Evolutionary conservation across 495 filamentous ascomycete genomes (phyloP), one percentile per base, ranked within the genome.

Genomic region (Daldinia childiae): DNA sequence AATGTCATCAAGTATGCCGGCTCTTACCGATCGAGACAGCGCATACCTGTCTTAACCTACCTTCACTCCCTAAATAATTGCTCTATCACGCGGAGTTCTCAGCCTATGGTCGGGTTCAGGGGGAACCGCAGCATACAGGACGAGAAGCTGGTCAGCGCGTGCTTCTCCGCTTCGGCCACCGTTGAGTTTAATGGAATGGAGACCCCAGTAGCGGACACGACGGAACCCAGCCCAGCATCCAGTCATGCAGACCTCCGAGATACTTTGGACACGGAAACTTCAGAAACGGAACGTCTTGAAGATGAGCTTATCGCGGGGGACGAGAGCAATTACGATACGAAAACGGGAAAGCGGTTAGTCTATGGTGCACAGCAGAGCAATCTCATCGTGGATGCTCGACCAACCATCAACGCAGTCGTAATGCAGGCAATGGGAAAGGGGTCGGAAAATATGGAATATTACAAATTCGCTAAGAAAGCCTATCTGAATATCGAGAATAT

Each of bases 401-500:
- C 95, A 6, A 95, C 92, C 0, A 91, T 99, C 66, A 99, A 99
- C 81, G 97, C 96, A 1, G 88, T 92, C 63, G 95, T 94, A 12
- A 99, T 97, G 92, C 94, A 98, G 80, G 92, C 93, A 8, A 90
- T 95, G 70, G 95, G 95, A 1, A 88, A 93, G 72, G 95, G 95
- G 4, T 97, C 93, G 0, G 95, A 99, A 77, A 98, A 98, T 71
- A 97, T 98, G 93, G 94, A 97, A 58, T 92, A 98, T 78, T 99
- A 99, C 79, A 91, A 89, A 57, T 94, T 93, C 74, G 93, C 93
- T 30, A 93, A 92, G 43, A 97, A 97, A 76, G 92, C 90, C 0
- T 98, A 95, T 73, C 85, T 99, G n/a, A 94, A 94, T 51, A 99
- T 99, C 75, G 95, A 97, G 77, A 99, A 99, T 71, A 98, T 99